phyloP scores from a whole-genome alignment of 345 rosid species.

The Streptanthus diversifolius region DNA sequence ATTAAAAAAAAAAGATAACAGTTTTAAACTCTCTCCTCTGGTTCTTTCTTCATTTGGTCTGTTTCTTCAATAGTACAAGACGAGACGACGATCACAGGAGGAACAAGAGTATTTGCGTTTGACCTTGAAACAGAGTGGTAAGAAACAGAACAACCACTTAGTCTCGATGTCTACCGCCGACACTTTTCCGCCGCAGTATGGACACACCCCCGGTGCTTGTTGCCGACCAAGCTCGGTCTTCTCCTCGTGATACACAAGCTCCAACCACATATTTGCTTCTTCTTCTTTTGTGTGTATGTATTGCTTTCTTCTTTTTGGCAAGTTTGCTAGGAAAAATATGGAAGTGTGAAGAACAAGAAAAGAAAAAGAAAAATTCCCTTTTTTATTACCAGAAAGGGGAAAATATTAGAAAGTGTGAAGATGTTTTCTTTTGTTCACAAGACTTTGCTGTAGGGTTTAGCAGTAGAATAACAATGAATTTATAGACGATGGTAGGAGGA shows the following conservation, averaged over 20 bases:
- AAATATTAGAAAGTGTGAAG: neutral
- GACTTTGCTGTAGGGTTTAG: constrained; percentile 22
- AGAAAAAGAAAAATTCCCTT: neutral
- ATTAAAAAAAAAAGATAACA: neutral
- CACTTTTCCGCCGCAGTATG: constrained; percentile 76
- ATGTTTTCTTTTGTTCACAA: neutral
- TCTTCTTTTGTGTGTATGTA: neutral
- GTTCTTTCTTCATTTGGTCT: neutral
- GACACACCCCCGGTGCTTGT: constrained; percentile 72
- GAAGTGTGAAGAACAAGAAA: constrained; percentile 23
- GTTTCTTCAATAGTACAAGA: constrained; percentile 25
- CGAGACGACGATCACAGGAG: constrained; percentile 54
- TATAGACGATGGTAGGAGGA: constrained; percentile 20
- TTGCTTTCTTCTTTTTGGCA: neutral
- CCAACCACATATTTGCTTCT: constrained; percentile 49
- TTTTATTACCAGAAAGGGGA: neutral
- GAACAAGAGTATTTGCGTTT: constrained; percentile 64
- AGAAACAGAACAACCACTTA: constrained; percentile 73
- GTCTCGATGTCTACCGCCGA: constrained; percentile 65
- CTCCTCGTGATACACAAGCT: constrained; percentile 47
- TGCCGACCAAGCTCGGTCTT: constrained; percentile 67
- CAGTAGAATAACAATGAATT: constrained; percentile 12
- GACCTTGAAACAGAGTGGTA: constrained; percentile 61
- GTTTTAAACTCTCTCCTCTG: neutral
- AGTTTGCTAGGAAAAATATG: constrained; percentile 17